Percentiles rank a stretch among this genome's conserved stretches.
phyloP scores from a whole-genome alignment of 2,329 filamentous ascomycete species.

The Diaporthe sp. region DNA sequence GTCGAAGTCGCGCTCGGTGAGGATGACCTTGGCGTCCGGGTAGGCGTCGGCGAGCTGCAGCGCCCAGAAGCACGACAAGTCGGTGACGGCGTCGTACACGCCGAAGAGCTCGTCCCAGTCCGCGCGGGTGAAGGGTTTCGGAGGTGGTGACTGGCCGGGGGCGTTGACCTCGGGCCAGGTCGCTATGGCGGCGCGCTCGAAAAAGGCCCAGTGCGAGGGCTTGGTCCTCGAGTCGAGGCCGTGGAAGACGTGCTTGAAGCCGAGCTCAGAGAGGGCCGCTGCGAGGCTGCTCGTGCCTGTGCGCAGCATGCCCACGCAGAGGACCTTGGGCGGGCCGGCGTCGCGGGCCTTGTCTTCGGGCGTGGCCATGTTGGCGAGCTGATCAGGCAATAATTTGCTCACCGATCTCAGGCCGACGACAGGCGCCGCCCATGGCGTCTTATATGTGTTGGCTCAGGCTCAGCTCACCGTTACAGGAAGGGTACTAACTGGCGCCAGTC shows the following conservation, averaged over 20 bases:
- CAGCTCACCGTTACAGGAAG: neutral
- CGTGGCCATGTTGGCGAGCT: neutral
- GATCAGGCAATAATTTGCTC: neutral
- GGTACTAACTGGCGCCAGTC: neutral
- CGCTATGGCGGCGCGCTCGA: slow-evolving; percentile 40
- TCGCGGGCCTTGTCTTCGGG: slow-evolving; percentile 1
- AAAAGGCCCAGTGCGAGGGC: slow-evolving; percentile 30
- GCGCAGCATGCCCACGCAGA: slow-evolving; percentile 13
- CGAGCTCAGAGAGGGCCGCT: slow-evolving; percentile 35
- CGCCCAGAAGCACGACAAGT: slow-evolving; percentile 41
- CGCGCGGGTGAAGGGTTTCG: slow-evolving; percentile 28
- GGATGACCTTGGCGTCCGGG: slow-evolving; percentile 42
- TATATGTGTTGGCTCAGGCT: neutral
- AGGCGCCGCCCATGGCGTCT: neutral
- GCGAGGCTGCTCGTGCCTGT: slow-evolving; percentile 41
- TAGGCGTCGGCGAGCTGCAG: slow-evolving; percentile 40
- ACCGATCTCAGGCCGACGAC: neutral
- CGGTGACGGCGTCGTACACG: slow-evolving; percentile 42
- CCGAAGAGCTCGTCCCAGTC: slow-evolving; percentile 42
- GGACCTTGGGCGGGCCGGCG: neutral
- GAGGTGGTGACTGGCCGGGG: neutral
- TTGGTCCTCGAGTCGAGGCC: slow-evolving; percentile 36
- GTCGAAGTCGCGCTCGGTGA: slow-evolving; percentile 43
- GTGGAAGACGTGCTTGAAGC: slow-evolving; percentile 40
- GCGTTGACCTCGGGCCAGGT: slow-evolving; percentile 37